A percentile compares a stretch with the other conserved stretches of the same genome.
Conservation (phyloP, 495 filamentous ascomycete species). For the Penicillium cinerascens region DNA sequence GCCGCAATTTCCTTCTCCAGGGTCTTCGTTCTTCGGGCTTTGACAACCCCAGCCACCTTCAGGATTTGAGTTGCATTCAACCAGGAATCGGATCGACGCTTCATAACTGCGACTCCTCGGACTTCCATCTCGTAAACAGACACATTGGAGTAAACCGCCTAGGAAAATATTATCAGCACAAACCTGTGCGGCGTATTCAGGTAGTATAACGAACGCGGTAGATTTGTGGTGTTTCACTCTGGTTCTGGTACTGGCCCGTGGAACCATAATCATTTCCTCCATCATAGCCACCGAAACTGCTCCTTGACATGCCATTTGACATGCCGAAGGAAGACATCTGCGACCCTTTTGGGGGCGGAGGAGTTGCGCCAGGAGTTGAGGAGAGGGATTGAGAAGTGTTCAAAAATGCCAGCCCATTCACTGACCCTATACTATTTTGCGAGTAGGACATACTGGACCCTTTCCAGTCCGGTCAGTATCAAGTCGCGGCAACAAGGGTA, state of each 20-base stretch:
- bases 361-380: slow-evolving; percentile 51
- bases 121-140: slow-evolving; percentile 98
- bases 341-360: slow-evolving; percentile 45
- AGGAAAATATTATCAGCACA: slow-evolving; percentile 19
- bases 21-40: slow-evolving; percentile 95
- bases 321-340: slow-evolving; percentile 48
- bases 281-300: slow-evolving; percentile 43
- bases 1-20: slow-evolving; percentile 95
- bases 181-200: slow-evolving; percentile 10
- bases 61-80: slow-evolving; percentile 92
- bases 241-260: slow-evolving; percentile 48
- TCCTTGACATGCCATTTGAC: slow-evolving; percentile 34
- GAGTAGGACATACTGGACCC: slow-evolving; percentile 40
- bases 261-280: slow-evolving; percentile 48
- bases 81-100: slow-evolving; percentile 86
- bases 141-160: slow-evolving; percentile 94
- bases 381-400: slow-evolving; percentile 50
- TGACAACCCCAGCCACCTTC: slow-evolving; percentile 94
- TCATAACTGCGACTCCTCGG: slow-evolving; percentile 88
- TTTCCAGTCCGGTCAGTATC: slow-evolving; percentile 5
- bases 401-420: slow-evolving; percentile 41
- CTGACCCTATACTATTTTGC: slow-evolving; percentile 40
- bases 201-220: slow-evolving; percentile 59
- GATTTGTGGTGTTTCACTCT: slow-evolving; percentile 61
- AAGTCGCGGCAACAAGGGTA: slow-evolving; percentile 13